Conservation (phyloP, 1,284 basidiomycete species). For the Fomitopsis betulina region DNA sequence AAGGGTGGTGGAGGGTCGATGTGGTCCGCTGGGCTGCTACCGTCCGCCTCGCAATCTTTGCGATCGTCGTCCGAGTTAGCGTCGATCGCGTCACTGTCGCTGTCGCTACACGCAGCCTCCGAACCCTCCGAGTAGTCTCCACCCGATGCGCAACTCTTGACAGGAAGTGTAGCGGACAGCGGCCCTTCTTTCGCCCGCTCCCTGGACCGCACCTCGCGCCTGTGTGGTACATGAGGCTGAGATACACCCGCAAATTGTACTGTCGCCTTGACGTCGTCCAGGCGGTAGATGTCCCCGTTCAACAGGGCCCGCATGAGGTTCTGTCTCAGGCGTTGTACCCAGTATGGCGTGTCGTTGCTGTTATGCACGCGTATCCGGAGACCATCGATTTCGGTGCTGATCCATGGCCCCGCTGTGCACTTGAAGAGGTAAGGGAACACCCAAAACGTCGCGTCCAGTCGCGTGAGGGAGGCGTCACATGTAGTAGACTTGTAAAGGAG, state of each 20-base stretch:
- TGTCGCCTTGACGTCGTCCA: conserved; percentile 34
- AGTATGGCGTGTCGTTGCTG: conserved; percentile 33
- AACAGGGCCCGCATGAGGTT: conserved; percentile 36
- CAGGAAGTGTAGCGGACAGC: neutral
- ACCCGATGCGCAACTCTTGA: conserved; percentile 7
- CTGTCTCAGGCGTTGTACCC: conserved; percentile 31
- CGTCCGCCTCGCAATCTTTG: conserved; percentile 6
- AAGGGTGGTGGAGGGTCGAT: conserved; percentile 8
- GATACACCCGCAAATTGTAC: conserved; percentile 24
- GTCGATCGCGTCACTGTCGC: neutral
- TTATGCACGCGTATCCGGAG: conserved; percentile 32
- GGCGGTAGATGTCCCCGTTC: conserved; percentile 34
- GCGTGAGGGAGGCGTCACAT: conserved; percentile 28
- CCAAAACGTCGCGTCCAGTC: conserved; percentile 29
- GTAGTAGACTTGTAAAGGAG: conserved; percentile 30
- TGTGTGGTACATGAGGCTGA: conserved; percentile 1
- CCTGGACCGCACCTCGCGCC: neutral
- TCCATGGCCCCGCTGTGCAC: conserved; percentile 33
- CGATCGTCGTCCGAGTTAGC: conserved; percentile 9
- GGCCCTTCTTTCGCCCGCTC: neutral
- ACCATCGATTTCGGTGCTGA: conserved; percentile 31
- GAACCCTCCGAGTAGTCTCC: neutral
- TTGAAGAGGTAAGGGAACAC: conserved; percentile 37
- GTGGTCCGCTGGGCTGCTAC: conserved; percentile 2
- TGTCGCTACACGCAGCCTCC: neutral